Evolutionary conservation across 345 rosid species (phyloP).

Genomic region (Eutrema japonicum): DNA sequence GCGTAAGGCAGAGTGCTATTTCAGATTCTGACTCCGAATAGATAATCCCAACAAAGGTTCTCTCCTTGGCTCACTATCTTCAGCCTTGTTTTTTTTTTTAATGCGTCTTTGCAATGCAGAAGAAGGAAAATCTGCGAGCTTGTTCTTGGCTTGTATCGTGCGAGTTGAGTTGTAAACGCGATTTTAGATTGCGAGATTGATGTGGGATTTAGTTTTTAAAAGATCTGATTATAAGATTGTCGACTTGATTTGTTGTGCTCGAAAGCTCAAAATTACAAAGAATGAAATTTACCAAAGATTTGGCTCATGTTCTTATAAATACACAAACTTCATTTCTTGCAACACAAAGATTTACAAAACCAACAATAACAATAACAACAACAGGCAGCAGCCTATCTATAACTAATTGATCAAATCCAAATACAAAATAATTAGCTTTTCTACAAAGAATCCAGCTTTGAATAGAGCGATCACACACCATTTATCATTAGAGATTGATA

Average conservation of each 20-base stretch:
- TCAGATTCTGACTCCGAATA: slow-evolving; percentile 66
- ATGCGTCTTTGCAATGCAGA: no score
- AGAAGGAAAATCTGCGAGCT: neutral
- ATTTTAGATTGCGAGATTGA: neutral
- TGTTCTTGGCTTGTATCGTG: neutral
- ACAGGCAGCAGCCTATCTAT: slow-evolving; percentile 14
- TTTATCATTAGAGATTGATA: slow-evolving; percentile 67
- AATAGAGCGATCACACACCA: slow-evolving; percentile 46
- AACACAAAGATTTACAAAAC: slow-evolving; percentile 29
- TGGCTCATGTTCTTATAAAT: slow-evolving; percentile 22
- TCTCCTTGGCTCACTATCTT: no score
- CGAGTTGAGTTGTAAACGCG: neutral
- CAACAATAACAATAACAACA: neutral
- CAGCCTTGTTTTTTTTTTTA: no score
- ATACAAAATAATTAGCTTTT: slow-evolving; percentile 37
- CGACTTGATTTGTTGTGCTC: neutral
- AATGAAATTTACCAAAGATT: slow-evolving; percentile 1
- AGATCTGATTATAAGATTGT: no score
- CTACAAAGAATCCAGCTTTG: slow-evolving; percentile 35
- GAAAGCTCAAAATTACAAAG: neutral
- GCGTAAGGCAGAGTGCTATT: slow-evolving; percentile 66
- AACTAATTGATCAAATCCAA: slow-evolving; percentile 36
- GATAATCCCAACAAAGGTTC: no score
- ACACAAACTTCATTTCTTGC: slow-evolving; percentile 35
- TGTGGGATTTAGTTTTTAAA: no score